A percentile compares a stretch with the other conserved stretches of the same genome.
Evolutionary conservation across 2,329 filamentous ascomycete genomes (phyloP).

Genomic region (Coniochaeta sp.): DNA sequence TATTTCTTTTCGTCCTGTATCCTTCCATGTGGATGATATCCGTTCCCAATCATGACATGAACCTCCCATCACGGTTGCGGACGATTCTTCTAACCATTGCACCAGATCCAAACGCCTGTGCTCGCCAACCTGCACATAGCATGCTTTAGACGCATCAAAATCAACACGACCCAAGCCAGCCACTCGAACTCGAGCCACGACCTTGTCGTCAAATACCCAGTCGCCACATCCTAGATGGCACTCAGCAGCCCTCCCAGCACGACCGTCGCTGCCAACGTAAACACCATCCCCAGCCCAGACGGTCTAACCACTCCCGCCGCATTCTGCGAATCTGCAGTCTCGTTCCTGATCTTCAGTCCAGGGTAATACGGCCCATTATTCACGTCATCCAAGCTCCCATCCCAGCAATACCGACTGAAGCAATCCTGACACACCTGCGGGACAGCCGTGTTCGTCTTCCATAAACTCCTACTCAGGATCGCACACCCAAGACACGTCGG

Average conservation of each 20-base stretch:
- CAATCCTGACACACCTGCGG: constrained; percentile 69
- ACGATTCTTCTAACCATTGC: neutral
- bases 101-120: constrained; percentile 1
- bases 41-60: too few species aligned
- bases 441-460: constrained; percentile 60
- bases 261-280: constrained; percentile 7
- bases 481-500: constrained; percentile 82
- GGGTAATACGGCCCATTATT: constrained; percentile 21
- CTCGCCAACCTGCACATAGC: neutral
- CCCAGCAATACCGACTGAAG: constrained; percentile 85
- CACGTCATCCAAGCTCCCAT: constrained; percentile 55
- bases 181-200: neutral
- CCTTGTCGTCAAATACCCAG: neutral
- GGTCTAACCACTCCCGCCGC: neutral
- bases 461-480: constrained; percentile 68
- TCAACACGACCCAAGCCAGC: neutral
- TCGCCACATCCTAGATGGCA: neutral
- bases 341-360: constrained; percentile 19
- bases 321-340: constrained; percentile 8
- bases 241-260: neutral
- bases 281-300: constrained; percentile 1
- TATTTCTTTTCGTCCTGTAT: too few species aligned
- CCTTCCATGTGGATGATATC: too few species aligned
- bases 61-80: too few species aligned
- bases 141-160: neutral